Conservation (phyloP, 176 grass and related monocot species). For the Triticum aestivum region IWGSC_CS_RefSeq_v2.1 NC_057799.1:95331864-95332363, state of each 20-base stretch:
- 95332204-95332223: neutral
- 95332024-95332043: neutral
- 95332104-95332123: neutral
- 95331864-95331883: neutral
- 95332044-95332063: neutral
- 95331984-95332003: neutral
- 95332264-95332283: neutral
- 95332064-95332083: neutral
- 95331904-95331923: neutral
- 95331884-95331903: neutral
- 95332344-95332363: conserved; percentile 21
- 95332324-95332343: conserved; percentile 12
- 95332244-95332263: neutral
- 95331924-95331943: neutral
- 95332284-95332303: neutral
- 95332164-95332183: neutral
- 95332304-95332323: neutral
- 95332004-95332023: neutral
- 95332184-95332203: neutral
- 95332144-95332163: neutral
- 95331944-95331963: neutral
- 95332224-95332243: neutral
- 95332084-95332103: neutral
- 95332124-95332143: neutral
- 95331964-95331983: neutral